Base-by-base conservation (phyloP, 139 green algal species). In the Chloropicon primus region DNA sequence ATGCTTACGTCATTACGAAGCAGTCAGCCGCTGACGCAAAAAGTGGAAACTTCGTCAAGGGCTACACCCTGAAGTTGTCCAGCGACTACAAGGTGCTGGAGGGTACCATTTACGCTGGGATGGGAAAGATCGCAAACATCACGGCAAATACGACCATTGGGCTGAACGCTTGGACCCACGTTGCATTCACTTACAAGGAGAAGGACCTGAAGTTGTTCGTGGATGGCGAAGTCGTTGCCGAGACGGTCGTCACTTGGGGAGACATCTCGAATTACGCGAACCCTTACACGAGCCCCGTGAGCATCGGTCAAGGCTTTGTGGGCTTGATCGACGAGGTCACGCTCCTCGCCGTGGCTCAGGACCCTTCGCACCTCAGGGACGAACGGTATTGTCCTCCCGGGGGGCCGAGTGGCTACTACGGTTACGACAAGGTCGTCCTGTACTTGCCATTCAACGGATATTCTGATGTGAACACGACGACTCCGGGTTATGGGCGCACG, bases 241-340 rank as follows among this genome's bases (percentile, higher is more conserved):
- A 62, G 17, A 62, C 41, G 17, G 5, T 17, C 10, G 41, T 62
- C 10, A 17, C 5, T 5, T 62, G 41, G 41, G 41, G 41, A 5
- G 41, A 62, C 17, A 62, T 62, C 17, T 62, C 41, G 5, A 17
- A n/a, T n/a, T 62, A 62, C 41, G 10, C 41, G 10, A 62, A 62
- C 41, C 41, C 41, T 17, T 62, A 62, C 41, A 17, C 5, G 10
- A 62, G 10, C 10, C 41, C 41, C 41, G 41, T 62, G 41, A 28
- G 1, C 24, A 77, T 81, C 22, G 77, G 77, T 25, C 24, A 79
- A 3, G 71, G 71, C 77, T 25, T 77, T 1, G 21, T 28, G 25
- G 77, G 77, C 1, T 24, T 62, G 0, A 27, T 81, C 23, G 77
- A 81, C 27, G 77, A 81, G 71, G 71, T 28, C 2, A 77, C 71